A percentile compares a stretch with the other conserved stretches of the same genome.
Evolutionary conservation across 2,329 filamentous ascomycete genomes (phyloP).

Genomic region (Colletotrichum noveboracense): DNA sequence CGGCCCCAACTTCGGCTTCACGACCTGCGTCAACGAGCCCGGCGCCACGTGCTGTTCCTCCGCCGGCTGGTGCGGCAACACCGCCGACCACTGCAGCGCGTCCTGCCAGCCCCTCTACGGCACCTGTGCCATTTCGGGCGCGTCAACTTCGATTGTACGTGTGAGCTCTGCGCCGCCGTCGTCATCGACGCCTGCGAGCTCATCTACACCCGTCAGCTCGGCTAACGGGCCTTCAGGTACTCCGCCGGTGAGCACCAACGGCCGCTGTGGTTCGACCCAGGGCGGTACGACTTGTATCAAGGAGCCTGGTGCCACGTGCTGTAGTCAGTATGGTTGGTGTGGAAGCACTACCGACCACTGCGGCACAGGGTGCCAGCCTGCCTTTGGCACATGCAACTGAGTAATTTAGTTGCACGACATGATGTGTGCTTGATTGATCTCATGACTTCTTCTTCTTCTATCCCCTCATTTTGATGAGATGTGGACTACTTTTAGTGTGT

Average conservation of each 20-base stretch:
- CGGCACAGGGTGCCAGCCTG: conserved; percentile 15
- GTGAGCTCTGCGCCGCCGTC: background rate
- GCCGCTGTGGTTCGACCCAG: conserved; percentile 31
- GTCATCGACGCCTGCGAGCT: background rate
- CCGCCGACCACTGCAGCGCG: conserved; percentile 41
- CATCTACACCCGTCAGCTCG: background rate
- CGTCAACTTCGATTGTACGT: background rate
- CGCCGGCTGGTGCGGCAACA: conserved; percentile 41
- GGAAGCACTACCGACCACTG: conserved; percentile 25
- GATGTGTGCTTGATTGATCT: background rate
- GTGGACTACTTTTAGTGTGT: conserved; percentile 3
- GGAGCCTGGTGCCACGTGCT: conserved; percentile 25
- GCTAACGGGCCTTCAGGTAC: background rate
- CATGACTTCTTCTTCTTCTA: background rate
- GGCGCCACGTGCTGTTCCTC: conserved; percentile 31
- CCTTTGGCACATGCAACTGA: conserved; percentile 17
- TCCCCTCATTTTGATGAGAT: background rate
- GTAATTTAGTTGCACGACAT: background rate
- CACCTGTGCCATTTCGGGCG: conserved; percentile 9
- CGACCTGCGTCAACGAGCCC: conserved; percentile 27
- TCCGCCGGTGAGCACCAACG: conserved; percentile 23
- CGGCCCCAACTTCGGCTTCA: conserved; percentile 26
- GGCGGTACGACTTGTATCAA: conserved; percentile 27
- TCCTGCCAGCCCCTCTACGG: conserved; percentile 41
- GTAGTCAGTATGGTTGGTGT: conserved; percentile 26